phyloP scores from a whole-genome alignment of 2,329 filamentous ascomycete genomes.

The Aspergillus amoenus region DNA sequence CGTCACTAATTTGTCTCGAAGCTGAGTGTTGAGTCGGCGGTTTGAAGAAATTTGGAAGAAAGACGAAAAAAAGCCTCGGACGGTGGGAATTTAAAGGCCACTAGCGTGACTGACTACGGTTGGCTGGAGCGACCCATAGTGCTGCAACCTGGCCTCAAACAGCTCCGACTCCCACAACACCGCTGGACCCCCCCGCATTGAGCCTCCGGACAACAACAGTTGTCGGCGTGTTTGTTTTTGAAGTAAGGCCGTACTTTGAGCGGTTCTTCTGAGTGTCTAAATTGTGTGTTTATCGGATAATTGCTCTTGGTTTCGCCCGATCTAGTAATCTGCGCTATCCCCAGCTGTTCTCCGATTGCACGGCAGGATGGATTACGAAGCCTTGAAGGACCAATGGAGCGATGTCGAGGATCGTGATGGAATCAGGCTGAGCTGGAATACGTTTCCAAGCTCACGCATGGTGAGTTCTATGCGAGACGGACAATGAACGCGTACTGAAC shows the following conservation, averaged over 20 bases:
- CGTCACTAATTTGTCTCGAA: conserved; percentile 49
- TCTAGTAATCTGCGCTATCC: conserved; percentile 20
- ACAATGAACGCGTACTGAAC: conserved; percentile 24
- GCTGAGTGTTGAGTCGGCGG: conserved; percentile 57
- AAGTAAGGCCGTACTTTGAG: conserved; percentile 34
- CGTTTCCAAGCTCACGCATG: conserved; percentile 97
- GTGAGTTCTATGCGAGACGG: conserved; percentile 50
- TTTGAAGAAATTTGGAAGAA: conserved; percentile 34
- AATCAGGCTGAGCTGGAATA: conserved; percentile 96
- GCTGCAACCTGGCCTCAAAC: conserved; percentile 49
- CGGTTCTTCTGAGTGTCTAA: conserved; percentile 18
- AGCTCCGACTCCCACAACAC: conserved; percentile 37
- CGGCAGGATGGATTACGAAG: conserved; percentile 80
- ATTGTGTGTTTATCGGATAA: conserved; percentile 21
- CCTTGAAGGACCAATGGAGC: conserved; percentile 92
- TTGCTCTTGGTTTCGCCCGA: conserved; percentile 16
- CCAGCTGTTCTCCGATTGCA: conserved; percentile 19
- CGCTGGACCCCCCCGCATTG: conserved; percentile 28
- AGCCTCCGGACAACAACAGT: conserved; percentile 27
- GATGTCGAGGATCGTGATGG: conserved; percentile 97
- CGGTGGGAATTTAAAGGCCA: conserved; percentile 27
- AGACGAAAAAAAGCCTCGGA: conserved; percentile 27
- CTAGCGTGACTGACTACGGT: conserved; percentile 31
- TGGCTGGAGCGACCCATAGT: conserved; percentile 32
- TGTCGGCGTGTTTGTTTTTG: conserved; percentile 30